Conservation (phyloP, 2,329 filamentous ascomycete genomes). For the Dissoconium aciculare region DNA sequence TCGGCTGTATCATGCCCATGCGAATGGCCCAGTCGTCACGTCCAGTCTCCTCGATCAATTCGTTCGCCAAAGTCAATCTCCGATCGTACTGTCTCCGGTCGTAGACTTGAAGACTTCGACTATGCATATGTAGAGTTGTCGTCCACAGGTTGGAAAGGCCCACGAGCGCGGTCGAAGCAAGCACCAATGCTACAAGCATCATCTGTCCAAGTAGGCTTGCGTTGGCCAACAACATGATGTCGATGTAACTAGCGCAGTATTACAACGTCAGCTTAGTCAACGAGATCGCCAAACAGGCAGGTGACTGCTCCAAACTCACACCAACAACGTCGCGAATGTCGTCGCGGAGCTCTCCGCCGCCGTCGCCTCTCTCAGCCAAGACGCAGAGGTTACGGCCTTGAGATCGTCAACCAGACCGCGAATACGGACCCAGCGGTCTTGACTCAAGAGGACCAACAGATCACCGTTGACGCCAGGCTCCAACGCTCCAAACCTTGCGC, state of each 20-base stretch:
- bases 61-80: conserved; percentile 25
- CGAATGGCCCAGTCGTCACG: conserved; percentile 25
- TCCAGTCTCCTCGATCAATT: conserved; percentile 25
- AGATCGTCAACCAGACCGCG: conserved; percentile 42
- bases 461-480: conserved; percentile 29
- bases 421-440: conserved; percentile 38
- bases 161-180: conserved; percentile 40
- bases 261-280: too few species aligned
- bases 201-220: conserved; percentile 39
- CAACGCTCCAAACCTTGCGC: conserved; percentile 4
- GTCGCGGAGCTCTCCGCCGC: conserved; percentile 38
- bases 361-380: conserved; percentile 42
- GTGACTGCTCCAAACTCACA: too few species aligned
- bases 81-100: conserved; percentile 20
- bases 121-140: conserved; percentile 37
- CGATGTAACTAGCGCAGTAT: conserved; percentile 26
- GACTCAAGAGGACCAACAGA: conserved; percentile 39
- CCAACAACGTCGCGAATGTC: conserved; percentile 40
- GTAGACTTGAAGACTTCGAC: conserved; percentile 24
- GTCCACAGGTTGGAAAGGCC: conserved; percentile 40
- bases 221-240: conserved; percentile 42
- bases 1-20: conserved; percentile 24
- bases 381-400: conserved; percentile 42
- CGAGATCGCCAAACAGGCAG: too few species aligned
- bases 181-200: conserved; percentile 36